These are phyloP conservation scores for Ophiostoma pallidulum DNA, from an alignment of 2,329 filamentous ascomycete species.

Conservation along the genomic window DNA sequence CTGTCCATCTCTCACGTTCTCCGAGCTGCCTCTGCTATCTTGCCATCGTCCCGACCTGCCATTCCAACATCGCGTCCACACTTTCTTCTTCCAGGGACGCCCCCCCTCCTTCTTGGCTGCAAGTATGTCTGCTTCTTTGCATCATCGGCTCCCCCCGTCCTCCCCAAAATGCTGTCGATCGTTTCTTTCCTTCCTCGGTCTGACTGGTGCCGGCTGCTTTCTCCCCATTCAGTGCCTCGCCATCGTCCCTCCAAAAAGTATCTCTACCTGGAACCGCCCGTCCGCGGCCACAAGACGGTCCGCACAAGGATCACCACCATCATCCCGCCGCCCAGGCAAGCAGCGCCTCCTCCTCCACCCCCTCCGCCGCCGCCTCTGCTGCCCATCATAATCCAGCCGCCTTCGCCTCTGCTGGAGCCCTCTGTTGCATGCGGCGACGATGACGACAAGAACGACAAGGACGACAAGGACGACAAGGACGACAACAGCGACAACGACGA, in stretches of 20 bases:
- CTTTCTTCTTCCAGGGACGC: too few relatives aligned
- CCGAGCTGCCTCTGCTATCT: too few relatives aligned
- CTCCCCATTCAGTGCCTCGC: constrained; percentile 13
- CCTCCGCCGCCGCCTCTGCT: constrained; percentile 11
- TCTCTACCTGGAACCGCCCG: constrained; percentile 32
- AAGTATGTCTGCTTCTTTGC: too few relatives aligned
- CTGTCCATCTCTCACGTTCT: too few relatives aligned
- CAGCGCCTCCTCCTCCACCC: constrained; percentile 18
- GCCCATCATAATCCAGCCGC: constrained; percentile 12
- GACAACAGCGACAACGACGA: constrained; percentile 21
- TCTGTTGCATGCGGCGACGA: neutral
- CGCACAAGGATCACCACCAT: constrained; percentile 31
- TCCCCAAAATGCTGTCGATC: too few relatives aligned
- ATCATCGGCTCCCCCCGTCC: too few relatives aligned
- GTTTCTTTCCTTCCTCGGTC: too few relatives aligned
- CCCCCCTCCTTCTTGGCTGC: too few relatives aligned
- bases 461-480: constrained; percentile 35
- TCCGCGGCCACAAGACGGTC: constrained; percentile 27
- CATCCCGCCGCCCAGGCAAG: constrained; percentile 22
- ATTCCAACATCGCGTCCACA: too few relatives aligned
- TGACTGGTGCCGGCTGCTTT: too few relatives aligned
- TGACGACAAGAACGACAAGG: constrained; percentile 21
- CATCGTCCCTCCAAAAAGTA: constrained; percentile 26
- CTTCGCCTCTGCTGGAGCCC: constrained; percentile 12
- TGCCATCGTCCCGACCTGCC: too few relatives aligned